Evolutionary conservation across 306 rosid species (phyloP).

Genomic region (Vigna trinervia): DNA sequence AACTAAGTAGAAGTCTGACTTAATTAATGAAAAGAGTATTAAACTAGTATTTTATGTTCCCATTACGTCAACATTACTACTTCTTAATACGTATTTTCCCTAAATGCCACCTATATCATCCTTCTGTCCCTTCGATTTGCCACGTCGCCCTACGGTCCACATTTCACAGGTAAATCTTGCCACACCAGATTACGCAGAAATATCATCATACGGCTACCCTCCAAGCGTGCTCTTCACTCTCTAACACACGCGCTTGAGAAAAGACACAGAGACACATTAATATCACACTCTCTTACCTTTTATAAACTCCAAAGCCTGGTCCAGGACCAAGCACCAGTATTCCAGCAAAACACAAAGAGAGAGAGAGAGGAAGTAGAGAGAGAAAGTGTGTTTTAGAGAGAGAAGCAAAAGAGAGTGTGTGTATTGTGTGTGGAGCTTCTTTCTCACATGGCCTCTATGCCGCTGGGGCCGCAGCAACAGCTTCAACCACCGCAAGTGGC

Average conservation of each 20-base stretch:
- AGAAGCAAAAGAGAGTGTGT: background rate
- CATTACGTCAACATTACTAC: constrained; percentile 33
- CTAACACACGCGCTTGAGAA: constrained; percentile 29
- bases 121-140: constrained; percentile 50
- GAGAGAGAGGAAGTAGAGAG: constrained; percentile 15
- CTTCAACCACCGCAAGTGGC: constrained; percentile 56
- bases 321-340: constrained; percentile 39
- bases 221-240: constrained; percentile 27
- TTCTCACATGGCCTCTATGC: constrained; percentile 75
- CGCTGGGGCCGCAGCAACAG: constrained; percentile 72
- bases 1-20: background rate
- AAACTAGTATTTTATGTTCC: constrained; percentile 33
- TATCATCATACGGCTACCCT: constrained; percentile 16
- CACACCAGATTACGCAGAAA: constrained; percentile 40
- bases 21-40: constrained; percentile 18
- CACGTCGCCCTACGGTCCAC: constrained; percentile 20
- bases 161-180: constrained; percentile 17
- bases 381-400: constrained; percentile 32
- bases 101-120: constrained; percentile 45
- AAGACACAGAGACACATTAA: background rate
- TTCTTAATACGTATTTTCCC: constrained; percentile 25
- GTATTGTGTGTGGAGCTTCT: constrained; percentile 37
- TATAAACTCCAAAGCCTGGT: constrained; percentile 44
- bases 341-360: constrained; percentile 24
- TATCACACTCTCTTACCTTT: constrained; percentile 24